Conservation (phyloP, 2,329 filamentous ascomycete genomes). For the Hirsutella minnesotensis region DNA sequence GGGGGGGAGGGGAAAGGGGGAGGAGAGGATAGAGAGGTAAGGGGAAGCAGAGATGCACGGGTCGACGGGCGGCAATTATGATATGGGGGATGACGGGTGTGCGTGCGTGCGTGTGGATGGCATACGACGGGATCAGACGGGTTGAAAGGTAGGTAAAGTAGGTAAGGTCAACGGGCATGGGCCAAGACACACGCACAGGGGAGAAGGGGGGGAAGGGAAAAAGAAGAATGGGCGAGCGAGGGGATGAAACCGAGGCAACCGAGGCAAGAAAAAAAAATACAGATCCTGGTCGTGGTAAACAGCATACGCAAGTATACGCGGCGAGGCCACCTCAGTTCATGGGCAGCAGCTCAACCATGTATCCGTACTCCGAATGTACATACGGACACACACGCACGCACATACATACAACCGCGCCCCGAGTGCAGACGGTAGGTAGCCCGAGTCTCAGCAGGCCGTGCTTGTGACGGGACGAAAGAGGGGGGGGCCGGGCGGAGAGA, state of each 20-base stretch:
- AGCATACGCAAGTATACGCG: not conserved
- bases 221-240: conserved; percentile 1
- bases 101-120: no score
- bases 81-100: no score
- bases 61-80: no score
- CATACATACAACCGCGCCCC: no score
- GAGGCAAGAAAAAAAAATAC: no score
- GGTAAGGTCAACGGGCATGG: not conserved
- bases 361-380: not conserved
- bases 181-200: not conserved
- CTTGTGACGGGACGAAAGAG: not conserved
- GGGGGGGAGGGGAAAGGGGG: not conserved
- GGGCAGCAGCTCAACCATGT: not conserved
- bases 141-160: not conserved
- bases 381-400: no score
- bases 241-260: conserved; percentile 4
- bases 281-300: conserved; percentile 2
- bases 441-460: not conserved
- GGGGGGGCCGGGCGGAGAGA: not conserved
- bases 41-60: not conserved
- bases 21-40: not conserved
- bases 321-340: not conserved
- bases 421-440: not conserved
- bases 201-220: not conserved
- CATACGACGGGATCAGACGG: not conserved